Evolutionary conservation across 192 early-diverging fungal genomes (phyloP).

Genomic region (Gigaspora rosea): DNA sequence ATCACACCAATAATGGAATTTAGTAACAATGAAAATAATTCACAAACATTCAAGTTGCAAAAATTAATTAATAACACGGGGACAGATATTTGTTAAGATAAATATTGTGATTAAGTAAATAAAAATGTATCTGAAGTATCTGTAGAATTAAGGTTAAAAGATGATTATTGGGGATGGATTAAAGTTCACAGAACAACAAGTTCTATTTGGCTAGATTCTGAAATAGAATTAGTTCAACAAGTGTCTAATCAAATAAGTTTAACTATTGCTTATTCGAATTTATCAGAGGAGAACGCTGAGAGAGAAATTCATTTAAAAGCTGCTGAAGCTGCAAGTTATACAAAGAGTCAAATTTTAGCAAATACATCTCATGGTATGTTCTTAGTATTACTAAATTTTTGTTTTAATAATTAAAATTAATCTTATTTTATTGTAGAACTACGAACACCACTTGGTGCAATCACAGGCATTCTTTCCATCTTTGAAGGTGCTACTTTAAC

Average conservation of each 20-base stretch:
- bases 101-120: neutral
- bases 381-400: neutral
- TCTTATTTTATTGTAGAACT: neutral
- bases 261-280: conserved; percentile 39
- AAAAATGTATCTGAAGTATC: neutral
- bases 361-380: conserved; percentile 45
- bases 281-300: conserved; percentile 43
- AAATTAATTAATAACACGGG: too few relatives aligned
- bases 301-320: conserved; percentile 46
- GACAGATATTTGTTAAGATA: neutral
- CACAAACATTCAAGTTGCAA: too few relatives aligned
- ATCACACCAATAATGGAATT: too few relatives aligned
- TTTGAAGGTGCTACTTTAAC: conserved; percentile 45
- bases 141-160: neutral
- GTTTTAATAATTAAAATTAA: neutral
- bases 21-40: too few relatives aligned
- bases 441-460: conserved; percentile 32
- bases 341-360: conserved; percentile 48
- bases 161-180: conserved; percentile 14
- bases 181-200: neutral
- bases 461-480: conserved; percentile 44
- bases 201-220: conserved; percentile 37
- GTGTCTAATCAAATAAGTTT: conserved; percentile 42
- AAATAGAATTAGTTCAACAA: conserved; percentile 20
- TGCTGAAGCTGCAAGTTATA: conserved; percentile 44